A percentile compares a stretch with the other conserved stretches of the same genome.
These are phyloP conservation scores for Micromonas commoda DNA, from an alignment of 139 green algal genomes.

Conservation along the genomic window DNA sequence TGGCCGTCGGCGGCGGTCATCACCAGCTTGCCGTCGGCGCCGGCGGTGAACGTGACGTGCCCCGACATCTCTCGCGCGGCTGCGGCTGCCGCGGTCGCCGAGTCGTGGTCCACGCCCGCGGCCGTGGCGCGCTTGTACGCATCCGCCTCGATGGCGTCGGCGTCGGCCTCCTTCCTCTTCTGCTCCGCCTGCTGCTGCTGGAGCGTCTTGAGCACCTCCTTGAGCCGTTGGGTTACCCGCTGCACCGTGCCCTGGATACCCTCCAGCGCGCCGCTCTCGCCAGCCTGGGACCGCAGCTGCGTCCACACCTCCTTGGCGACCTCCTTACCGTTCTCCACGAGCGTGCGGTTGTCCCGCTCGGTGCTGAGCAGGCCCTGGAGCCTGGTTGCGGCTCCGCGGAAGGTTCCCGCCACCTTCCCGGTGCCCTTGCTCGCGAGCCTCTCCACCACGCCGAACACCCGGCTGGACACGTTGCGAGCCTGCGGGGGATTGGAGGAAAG, in stretches of 20 bases:
- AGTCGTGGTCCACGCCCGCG: background rate
- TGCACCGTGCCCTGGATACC: conserved; percentile 9
- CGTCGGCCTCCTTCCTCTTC: conserved; percentile 1
- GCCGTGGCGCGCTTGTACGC: background rate
- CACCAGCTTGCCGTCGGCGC: background rate
- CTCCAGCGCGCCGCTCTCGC: background rate
- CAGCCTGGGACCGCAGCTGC: background rate
- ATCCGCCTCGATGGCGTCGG: background rate
- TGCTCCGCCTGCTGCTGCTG: background rate
- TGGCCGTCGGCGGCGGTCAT: too few species aligned
- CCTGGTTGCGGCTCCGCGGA: background rate
- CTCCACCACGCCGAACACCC: conserved; percentile 1
- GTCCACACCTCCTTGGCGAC: conserved; percentile 1
- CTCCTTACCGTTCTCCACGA: background rate
- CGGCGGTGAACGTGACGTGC: background rate
- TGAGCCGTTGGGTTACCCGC: background rate
- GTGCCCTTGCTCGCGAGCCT: background rate
- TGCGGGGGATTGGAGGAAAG: background rate
- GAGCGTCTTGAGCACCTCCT: conserved; percentile 7
- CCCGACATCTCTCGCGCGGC: background rate
- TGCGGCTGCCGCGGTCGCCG: background rate
- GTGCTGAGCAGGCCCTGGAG: conserved; percentile 1
- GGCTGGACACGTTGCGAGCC: background rate
- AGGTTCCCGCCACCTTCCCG: background rate
- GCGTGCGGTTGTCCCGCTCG: background rate